Percentiles rank a stretch among this genome's conserved stretches.
Conservation (phyloP, 805 yeast genomes). For the Nakazawaea molendinolei region DNA sequence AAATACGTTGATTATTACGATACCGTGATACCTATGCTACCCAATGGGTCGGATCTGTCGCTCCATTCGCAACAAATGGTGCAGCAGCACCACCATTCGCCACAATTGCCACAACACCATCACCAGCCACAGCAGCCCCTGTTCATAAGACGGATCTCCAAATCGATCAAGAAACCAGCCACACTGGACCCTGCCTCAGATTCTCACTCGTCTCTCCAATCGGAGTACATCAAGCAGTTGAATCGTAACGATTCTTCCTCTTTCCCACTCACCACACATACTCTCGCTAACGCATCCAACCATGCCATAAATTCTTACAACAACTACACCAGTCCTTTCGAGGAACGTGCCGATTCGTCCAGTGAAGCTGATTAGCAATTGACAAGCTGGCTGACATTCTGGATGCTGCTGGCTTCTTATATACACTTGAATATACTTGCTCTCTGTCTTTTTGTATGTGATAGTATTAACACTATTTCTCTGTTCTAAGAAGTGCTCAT, state of each 20-base stretch:
- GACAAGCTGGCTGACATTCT: too few relatives aligned
- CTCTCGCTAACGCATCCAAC: slow-evolving; percentile 20
- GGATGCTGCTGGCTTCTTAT: too few relatives aligned
- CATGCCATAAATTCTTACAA: slow-evolving; percentile 22
- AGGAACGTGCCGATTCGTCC: too few relatives aligned
- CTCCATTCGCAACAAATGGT: too few relatives aligned
- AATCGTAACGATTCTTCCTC: slow-evolving; percentile 25
- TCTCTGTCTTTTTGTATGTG: too few relatives aligned
- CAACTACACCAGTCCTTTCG: too few relatives aligned
- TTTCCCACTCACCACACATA: slow-evolving; percentile 23
- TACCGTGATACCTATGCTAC: slow-evolving; percentile 26
- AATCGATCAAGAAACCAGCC: slow-evolving; percentile 1
- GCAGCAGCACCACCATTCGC: too few relatives aligned
- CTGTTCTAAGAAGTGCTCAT: too few relatives aligned
- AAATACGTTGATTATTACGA: slow-evolving; percentile 23
- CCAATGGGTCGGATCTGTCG: too few relatives aligned
- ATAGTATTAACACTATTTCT: too few relatives aligned
- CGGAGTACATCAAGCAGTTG: slow-evolving; percentile 22
- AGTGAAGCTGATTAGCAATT: too few relatives aligned
- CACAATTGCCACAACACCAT: neutral
- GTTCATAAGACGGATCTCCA: slow-evolving; percentile 2
- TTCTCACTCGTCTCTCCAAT: neutral
- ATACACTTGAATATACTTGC: too few relatives aligned
- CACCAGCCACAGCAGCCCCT: slow-evolving; percentile 1
- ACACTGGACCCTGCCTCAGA: slow-evolving; percentile 5